A percentile compares a stretch with the other conserved stretches of the same genome.
Evolutionary conservation across 805 yeast species (phyloP).

Genomic region (Cyberlindnera amylophila): DNA sequence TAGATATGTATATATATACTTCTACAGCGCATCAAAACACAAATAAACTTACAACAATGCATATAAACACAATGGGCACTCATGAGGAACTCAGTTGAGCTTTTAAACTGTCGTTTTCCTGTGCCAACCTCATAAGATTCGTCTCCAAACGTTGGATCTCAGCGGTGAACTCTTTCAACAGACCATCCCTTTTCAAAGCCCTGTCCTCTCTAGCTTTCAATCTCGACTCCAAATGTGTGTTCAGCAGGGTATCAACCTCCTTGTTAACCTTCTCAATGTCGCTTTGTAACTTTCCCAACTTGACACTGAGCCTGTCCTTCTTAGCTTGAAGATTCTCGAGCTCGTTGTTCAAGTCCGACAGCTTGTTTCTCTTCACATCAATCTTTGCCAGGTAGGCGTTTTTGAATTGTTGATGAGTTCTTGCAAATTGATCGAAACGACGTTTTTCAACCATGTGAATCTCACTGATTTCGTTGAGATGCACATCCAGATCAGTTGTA

Average conservation of each 20-base stretch:
- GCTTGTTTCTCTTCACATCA: conserved; percentile 19
- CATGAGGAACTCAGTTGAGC: neutral
- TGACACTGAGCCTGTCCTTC: conserved; percentile 31
- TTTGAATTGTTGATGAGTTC: conserved; percentile 32
- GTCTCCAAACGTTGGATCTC: conserved; percentile 25
- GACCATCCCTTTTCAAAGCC: conserved; percentile 18
- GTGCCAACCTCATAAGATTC: conserved; percentile 14
- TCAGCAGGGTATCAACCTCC: conserved; percentile 19
- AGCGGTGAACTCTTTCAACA: conserved; percentile 25
- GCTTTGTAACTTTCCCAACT: conserved; percentile 27
- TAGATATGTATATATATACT: too few species aligned
- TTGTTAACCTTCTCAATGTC: conserved; percentile 16
- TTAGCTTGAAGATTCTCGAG: conserved; percentile 29
- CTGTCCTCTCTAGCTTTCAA: conserved; percentile 20
- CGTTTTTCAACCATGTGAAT: conserved; percentile 33
- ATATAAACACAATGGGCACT: too few species aligned
- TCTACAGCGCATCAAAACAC: too few species aligned
- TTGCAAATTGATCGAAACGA: conserved; percentile 33
- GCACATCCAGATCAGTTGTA: neutral
- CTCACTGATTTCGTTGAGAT: too few species aligned
- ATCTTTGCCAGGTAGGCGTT: conserved; percentile 28
- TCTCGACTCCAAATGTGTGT: conserved; percentile 15
- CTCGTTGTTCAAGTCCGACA: conserved; percentile 29
- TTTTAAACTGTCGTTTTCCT: conserved; percentile 20
- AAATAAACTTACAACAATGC: too few species aligned